phyloP scores from a whole-genome alignment of 2,329 filamentous ascomycete genomes.

The Biscogniauxia sp. region DNA sequence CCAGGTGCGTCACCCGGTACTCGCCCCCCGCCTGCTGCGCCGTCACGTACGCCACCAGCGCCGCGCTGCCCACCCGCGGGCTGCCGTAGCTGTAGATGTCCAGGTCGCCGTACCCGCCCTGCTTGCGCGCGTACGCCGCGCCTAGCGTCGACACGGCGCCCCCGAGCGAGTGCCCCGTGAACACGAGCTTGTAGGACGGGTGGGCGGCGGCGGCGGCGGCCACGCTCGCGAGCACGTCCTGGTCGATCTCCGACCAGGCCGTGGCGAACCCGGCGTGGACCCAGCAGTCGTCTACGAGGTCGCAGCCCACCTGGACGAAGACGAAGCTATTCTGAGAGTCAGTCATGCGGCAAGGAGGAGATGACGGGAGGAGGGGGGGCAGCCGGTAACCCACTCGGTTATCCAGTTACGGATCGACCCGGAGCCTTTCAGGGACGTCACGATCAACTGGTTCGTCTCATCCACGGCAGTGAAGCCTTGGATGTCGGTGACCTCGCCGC shows the following conservation, averaged over 20 bases:
- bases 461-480: constrained; percentile 53
- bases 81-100: constrained; percentile 67
- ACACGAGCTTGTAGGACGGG: constrained; percentile 52
- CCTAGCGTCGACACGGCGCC: constrained; percentile 62
- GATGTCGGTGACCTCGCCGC: constrained; percentile 43
- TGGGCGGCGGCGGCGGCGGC: constrained; percentile 41
- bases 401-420: constrained; percentile 60
- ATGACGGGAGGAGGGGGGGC: no score
- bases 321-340: constrained; percentile 32
- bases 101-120: constrained; percentile 40
- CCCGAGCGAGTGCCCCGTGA: constrained; percentile 69
- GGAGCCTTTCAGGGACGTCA: constrained; percentile 60
- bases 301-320: constrained; percentile 37
- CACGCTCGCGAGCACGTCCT: constrained; percentile 42
- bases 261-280: constrained; percentile 57
- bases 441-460: constrained; percentile 48
- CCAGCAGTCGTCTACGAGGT: constrained; percentile 45
- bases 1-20: constrained; percentile 64
- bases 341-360: neutral
- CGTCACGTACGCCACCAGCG: constrained; percentile 53
- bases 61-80: constrained; percentile 61
- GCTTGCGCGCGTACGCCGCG: constrained; percentile 51
- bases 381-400: constrained; percentile 41
- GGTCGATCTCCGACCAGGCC: constrained; percentile 56
- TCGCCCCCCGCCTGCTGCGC: constrained; percentile 52